Evolutionary conservation across 1,139 yeast species (phyloP), one percentile per base, ranked within the genome.

Genomic region (Geotrichum klebahnii): DNA sequence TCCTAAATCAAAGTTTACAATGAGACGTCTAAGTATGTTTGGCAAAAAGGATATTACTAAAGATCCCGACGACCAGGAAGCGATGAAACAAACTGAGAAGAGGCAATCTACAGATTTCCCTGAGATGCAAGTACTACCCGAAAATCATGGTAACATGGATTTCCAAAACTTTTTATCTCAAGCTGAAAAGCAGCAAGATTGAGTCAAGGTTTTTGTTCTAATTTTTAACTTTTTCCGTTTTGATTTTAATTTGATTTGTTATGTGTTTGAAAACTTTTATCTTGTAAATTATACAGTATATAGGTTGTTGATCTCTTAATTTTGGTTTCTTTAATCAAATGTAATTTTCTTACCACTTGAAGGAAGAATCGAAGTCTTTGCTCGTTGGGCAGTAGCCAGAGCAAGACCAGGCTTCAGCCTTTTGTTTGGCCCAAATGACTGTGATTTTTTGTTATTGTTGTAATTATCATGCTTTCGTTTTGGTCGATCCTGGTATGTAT

Each of bases 261-360:
- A n/a, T 31, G n/a, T 31, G 8, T 31, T 12, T n/a, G 14, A 5
- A 31, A n/a, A 31, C 14, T 31, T 31, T 31, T 6, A 5, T 31
- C 14, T 31, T 31, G 12, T 31, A n/a, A 12, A 17, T 31, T 31
- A 31, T 31, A 12, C 10, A 12, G 14, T 5, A 8, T 31, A 31
- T 31, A 5, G 34, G n/a, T n/a, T n/a, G n/a, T n/a, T 29, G 35
- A 28, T 12, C 5, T 40, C 19, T 24, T n/a, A n/a, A n/a, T n/a
- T n/a, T n/a, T n/a, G n/a, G 32, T 5, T 32, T 9, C n/a, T 17
- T 48, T 59, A 64, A 45, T 74, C 75, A 63, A 90, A 90, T 4
- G 81, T 84, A 47, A 77, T 75, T 68, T 89, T 92, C 70, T 87
- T 90, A 66, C 97, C 98, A n/a, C 82, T 75, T 0, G 96, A 84